Evolutionary conservation across 371 early-diverging fungal genomes (phyloP).

Genomic region (Dipsacomyces acuminosporus): DNA sequence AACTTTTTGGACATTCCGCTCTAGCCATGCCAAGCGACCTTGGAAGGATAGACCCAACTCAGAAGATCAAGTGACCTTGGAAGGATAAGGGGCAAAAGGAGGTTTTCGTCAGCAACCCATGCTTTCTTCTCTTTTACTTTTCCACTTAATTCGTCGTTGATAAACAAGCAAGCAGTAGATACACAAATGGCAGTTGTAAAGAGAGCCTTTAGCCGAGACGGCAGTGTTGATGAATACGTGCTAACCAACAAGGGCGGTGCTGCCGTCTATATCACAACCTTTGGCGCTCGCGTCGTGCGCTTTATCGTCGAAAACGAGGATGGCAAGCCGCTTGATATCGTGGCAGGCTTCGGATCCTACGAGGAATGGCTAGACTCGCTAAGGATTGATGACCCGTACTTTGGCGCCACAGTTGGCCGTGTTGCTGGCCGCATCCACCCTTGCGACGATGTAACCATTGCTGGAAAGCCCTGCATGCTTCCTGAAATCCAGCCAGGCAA

Average conservation of each 20-base stretch:
- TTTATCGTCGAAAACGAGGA: conserved; percentile 34
- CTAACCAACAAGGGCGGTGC: conserved; percentile 32
- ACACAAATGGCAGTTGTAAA: conserved; percentile 19
- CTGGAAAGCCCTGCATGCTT: conserved; percentile 34
- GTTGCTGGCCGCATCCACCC: conserved; percentile 50
- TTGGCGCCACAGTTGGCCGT: conserved; percentile 53
- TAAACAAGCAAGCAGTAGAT: background rate
- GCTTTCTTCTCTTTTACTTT: no score
- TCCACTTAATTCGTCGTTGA: no score
- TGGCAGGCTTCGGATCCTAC: conserved; percentile 52
- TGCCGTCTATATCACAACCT: conserved; percentile 23
- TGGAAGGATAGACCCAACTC: no score
- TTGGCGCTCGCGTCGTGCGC: conserved; percentile 50
- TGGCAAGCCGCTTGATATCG: conserved; percentile 45
- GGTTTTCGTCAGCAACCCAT: no score
- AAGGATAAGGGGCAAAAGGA: no score
- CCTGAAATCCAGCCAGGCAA: conserved; percentile 46
- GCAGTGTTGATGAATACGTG: conserved; percentile 18
- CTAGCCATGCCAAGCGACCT: no score
- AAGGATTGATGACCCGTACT: conserved; percentile 47
- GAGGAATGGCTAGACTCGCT: conserved; percentile 45
- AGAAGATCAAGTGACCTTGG: no score
- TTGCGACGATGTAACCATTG: conserved; percentile 47
- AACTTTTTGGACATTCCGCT: conserved; percentile 19
- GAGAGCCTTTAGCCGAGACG: conserved; percentile 30